Evolutionary conservation across 768 basidiomycete genomes (phyloP).

Genomic region (Saitozyma podzolica): DNA sequence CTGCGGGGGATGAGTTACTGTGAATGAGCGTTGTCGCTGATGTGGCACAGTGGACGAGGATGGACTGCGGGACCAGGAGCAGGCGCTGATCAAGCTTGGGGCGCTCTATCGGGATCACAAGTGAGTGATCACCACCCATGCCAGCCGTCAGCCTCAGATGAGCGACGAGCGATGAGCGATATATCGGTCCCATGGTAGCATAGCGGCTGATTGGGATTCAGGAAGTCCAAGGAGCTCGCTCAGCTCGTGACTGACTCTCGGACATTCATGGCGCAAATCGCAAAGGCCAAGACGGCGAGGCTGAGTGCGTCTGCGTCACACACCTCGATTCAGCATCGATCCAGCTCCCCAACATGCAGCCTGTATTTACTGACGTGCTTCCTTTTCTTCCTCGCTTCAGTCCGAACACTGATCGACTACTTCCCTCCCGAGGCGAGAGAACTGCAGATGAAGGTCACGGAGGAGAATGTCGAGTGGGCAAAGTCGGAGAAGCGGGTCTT

Average conservation of each 20-base stretch:
- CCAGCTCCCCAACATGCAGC: no score
- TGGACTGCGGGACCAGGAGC: conserved; percentile 74
- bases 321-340: neutral
- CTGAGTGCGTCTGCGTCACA: conserved; percentile 63
- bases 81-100: conserved; percentile 79
- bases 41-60: conserved; percentile 57
- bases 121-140: conserved; percentile 81
- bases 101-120: conserved; percentile 81
- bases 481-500: conserved; percentile 90
- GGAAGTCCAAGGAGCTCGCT: conserved; percentile 80
- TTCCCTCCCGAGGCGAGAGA: conserved; percentile 74
- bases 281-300: conserved; percentile 96
- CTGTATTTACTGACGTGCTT: no score
- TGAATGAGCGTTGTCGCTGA: conserved; percentile 1
- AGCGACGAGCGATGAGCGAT: conserved; percentile 51
- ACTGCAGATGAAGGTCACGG: conserved; percentile 79
- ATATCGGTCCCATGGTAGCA: neutral
- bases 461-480: conserved; percentile 91
- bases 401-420: conserved; percentile 88
- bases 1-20: neutral
- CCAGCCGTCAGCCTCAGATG: conserved; percentile 82
- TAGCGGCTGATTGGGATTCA: conserved; percentile 45
- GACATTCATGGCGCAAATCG: conserved; percentile 86
- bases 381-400: conserved; percentile 53
- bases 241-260: conserved; percentile 80